Percentiles rank a stretch among this genome's conserved stretches.
phyloP scores from a whole-genome alignment of 352 stramenopile genomes.

The Phytophthora pini region DNA sequence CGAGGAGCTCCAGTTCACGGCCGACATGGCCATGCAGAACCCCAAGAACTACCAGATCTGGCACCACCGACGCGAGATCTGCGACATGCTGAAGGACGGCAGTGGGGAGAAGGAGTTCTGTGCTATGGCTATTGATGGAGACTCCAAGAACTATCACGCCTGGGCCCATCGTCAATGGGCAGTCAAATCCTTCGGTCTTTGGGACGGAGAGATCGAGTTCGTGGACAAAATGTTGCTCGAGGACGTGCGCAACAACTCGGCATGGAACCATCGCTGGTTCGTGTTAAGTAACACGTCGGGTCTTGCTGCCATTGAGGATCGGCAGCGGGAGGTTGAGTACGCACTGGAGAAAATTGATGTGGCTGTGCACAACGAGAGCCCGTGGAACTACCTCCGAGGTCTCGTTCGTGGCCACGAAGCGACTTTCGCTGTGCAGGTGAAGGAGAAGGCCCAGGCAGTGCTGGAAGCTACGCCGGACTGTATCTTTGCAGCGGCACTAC shows the following conservation, averaged over 20 bases:
- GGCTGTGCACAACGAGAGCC: constrained; percentile 91
- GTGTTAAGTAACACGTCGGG: constrained; percentile 67
- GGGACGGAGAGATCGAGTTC: constrained; percentile 93
- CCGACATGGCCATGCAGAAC: constrained; percentile 91
- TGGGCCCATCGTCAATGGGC: constrained; percentile 98
- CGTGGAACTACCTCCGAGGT: constrained; percentile 92
- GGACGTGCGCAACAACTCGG: constrained; percentile 98
- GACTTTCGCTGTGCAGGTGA: constrained; percentile 47
- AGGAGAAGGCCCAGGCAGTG: constrained; percentile 48
- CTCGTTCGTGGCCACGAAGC: constrained; percentile 61
- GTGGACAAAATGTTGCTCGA: constrained; percentile 87
- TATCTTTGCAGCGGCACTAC: constrained; percentile 71
- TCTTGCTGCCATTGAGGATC: constrained; percentile 38
- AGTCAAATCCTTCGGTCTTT: constrained; percentile 88
- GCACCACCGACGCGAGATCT: constrained; percentile 97
- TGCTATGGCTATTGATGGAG: constrained; percentile 90
- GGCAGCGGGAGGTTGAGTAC: constrained; percentile 77
- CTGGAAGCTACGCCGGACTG: constrained; percentile 56
- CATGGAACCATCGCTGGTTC: constrained; percentile 91
- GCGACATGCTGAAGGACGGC: constrained; percentile 81
- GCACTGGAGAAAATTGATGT: constrained; percentile 68
- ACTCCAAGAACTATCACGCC: constrained; percentile 99
- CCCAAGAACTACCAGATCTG: constrained; percentile 99
- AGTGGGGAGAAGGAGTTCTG: constrained; percentile 94
- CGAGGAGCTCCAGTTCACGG: constrained; percentile 74